Base-by-base conservation (phyloP, 331 rosid genomes). In the Phaseolus coccineus region DNA sequence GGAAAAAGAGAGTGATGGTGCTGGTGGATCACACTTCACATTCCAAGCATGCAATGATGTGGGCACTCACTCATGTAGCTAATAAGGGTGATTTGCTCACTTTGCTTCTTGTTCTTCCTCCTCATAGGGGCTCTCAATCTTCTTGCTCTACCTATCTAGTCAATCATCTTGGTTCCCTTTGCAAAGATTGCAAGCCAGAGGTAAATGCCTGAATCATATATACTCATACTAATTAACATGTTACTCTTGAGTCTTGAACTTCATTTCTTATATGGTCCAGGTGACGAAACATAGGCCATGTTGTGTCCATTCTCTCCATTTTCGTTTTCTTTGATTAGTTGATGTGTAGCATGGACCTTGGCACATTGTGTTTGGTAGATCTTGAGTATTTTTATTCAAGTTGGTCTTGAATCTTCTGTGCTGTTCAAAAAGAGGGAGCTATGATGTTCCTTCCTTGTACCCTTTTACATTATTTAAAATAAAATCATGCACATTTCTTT, bases 1-100 rank as follows among this genome's bases (percentile, higher is more conserved):
- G 80, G 77, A 93, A 79, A 83, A 93, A 93, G 89, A 91, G 95
- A 79, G 93, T 93, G 82, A 93, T 91, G 98, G 98, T 93, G 25
- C 89, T 88, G 71, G 92, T 93, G 73, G 98, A 93, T 82, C 85
- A 87, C 58, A 71, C 92, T 13, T 71, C 93, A 0, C 89, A 89
- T 67, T 91, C 97, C 51, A 90, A 91, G 80, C 95, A 93, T 83
- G 98, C 98, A 30, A 86, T 93, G 97, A 81, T 84, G 89, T 93
- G 98, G 98, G 95, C 98, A 5, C 93, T 93, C 58, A 88, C 93
- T 3, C 92, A 93, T 83, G 87, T 88, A 0, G 91, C 90, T 1
- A 89, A 89, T 33, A 90, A 82, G 89, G 91, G 92, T 81, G 98
- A 93, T 85, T 82, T 87, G 63, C 81, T 93, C 64, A 93, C 98